Percentiles rank a stretch among this genome's conserved stretches.
Conservation (phyloP, 139 green algal genomes). For the Protoeuglena noctilucae region DNA sequence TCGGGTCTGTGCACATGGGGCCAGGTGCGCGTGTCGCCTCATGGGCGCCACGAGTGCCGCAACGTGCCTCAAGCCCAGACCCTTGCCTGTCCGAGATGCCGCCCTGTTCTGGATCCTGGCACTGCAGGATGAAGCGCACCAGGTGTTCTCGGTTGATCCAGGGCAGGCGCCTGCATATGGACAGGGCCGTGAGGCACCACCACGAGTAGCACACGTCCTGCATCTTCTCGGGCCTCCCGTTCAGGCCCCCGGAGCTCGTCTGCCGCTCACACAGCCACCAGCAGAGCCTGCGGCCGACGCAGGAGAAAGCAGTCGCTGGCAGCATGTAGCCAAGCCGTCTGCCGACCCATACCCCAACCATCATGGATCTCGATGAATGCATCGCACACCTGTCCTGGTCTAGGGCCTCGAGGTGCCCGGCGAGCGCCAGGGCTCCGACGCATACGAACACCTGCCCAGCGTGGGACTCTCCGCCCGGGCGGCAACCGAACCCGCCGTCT, state of each 20-base stretch:
- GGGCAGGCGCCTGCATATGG: slow-evolving; percentile 67
- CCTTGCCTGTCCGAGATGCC: slow-evolving; percentile 90
- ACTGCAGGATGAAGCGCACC: slow-evolving; percentile 69
- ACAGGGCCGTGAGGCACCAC: slow-evolving; percentile 90
- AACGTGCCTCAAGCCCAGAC: too few species aligned
- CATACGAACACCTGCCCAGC: slow-evolving; percentile 75
- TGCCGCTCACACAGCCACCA: slow-evolving; percentile 77
- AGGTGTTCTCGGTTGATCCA: slow-evolving; percentile 81
- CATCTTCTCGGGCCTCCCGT: slow-evolving; percentile 83
- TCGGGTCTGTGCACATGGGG: too few species aligned
- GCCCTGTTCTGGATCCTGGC: slow-evolving; percentile 80
- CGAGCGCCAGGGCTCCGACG: slow-evolving; percentile 71
- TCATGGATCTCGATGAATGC: too few species aligned
- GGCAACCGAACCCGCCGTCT: slow-evolving; percentile 88
- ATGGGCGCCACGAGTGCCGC: too few species aligned
- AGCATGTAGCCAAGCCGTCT: too few species aligned
- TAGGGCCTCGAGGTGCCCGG: slow-evolving; percentile 45
- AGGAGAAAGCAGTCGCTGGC: too few species aligned
- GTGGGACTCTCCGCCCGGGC: slow-evolving; percentile 32
- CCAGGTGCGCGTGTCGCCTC: too few species aligned
- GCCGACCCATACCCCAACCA: too few species aligned
- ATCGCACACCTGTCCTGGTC: slow-evolving; percentile 77
- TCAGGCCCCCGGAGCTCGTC: slow-evolving; percentile 71
- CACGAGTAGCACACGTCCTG: slow-evolving; percentile 92
- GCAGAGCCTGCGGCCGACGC: too few species aligned